A percentile compares a stretch with the other conserved stretches of the same genome.
These are phyloP conservation scores for Miscanthus lutarioriparius DNA, from an alignment of 176 grass and related monocot species.

Conservation along the genomic window DNA sequence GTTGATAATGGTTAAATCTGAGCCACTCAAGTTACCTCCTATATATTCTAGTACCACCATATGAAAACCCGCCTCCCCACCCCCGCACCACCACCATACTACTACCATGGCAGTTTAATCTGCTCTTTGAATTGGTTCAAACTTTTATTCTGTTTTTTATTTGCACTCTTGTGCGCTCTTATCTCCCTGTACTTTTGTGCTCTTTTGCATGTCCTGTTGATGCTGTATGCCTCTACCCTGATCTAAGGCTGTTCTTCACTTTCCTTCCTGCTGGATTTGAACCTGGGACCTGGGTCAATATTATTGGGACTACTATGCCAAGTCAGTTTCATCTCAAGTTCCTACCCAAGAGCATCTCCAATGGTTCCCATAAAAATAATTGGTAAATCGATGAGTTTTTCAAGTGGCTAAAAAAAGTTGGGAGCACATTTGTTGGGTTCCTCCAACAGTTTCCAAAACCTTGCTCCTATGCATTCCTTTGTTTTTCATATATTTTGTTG, in stretches of 20 bases:
- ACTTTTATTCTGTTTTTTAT: no score
- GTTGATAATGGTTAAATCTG: no score
- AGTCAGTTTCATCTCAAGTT: background rate
- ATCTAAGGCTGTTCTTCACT: constrained; percentile 11
- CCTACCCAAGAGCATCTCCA: background rate
- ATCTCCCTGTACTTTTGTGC: background rate
- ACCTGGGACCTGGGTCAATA: background rate
- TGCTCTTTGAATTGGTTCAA: background rate
- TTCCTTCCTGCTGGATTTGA: background rate
- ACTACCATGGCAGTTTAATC: background rate
- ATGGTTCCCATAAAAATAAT: background rate
- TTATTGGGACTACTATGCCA: background rate
- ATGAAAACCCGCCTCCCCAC: no score
- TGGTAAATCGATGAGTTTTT: background rate
- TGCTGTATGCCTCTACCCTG: background rate
- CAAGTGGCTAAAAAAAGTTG: background rate
- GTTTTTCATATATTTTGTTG: background rate
- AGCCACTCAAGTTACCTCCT: no score
- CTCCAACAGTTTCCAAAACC: background rate
- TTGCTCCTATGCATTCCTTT: background rate
- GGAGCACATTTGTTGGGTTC: background rate
- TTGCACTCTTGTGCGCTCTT: background rate
- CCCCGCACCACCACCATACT: background rate
- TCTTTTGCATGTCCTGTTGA: background rate
- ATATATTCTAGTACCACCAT: no score